A percentile compares a stretch with the other conserved stretches of the same genome.
Conservation (phyloP, 2,329 filamentous ascomycete genomes). For the Trichophyton equinum region DNA sequence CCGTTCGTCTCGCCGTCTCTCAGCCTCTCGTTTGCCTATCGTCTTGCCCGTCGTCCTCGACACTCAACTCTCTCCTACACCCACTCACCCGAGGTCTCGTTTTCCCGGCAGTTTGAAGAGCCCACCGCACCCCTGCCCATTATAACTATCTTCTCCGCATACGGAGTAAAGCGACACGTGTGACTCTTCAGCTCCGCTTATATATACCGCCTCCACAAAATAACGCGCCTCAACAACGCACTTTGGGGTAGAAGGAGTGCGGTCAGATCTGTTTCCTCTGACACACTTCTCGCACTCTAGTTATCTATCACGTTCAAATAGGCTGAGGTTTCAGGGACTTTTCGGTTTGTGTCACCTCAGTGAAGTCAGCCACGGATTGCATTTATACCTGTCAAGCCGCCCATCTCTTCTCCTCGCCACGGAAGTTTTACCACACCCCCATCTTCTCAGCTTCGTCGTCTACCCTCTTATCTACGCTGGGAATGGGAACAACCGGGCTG, state of each 20-base stretch:
- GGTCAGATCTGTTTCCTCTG: not conserved
- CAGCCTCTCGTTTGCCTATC: not conserved
- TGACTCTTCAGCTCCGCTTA: not conserved
- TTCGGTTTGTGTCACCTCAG: not conserved
- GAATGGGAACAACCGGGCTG: not conserved
- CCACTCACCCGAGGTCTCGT: not conserved
- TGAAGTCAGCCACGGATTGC: not conserved
- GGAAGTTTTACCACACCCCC: not conserved
- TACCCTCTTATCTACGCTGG: not conserved
- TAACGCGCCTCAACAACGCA: not conserved
- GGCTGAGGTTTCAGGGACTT: not conserved
- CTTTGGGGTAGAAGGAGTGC: not conserved
- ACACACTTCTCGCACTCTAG: not conserved
- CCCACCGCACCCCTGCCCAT: not conserved
- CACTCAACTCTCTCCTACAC: not conserved
- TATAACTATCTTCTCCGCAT: not conserved
- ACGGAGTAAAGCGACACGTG: not conserved
- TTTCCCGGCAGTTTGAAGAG: not conserved
- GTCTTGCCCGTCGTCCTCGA: not conserved
- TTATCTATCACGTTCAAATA: not conserved
- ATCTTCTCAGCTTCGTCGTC: not conserved
- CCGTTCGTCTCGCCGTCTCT: not conserved
- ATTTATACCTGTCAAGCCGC: not conserved
- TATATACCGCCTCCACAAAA: not conserved
- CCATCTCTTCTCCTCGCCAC: not conserved